phyloP scores from a whole-genome alignment of 176 grass and related monocot species.

The Bothriochloa decipiens region DNA sequence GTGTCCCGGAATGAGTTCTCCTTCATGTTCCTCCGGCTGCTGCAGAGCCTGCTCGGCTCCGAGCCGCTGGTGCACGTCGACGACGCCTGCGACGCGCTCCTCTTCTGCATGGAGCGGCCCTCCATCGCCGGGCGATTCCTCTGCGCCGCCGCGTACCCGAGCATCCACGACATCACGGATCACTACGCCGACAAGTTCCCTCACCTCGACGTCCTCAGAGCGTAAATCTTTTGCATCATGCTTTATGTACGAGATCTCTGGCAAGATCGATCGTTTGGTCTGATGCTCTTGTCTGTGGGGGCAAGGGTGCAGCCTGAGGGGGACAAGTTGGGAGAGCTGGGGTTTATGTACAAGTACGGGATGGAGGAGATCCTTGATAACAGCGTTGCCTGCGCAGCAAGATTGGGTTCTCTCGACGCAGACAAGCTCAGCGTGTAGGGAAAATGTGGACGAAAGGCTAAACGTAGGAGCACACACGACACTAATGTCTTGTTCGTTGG shows the following conservation, averaged over 20 bases:
- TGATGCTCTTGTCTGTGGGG: background rate
- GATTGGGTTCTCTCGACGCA: slow-evolving; percentile 16
- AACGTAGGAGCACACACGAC: background rate
- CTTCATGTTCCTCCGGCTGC: background rate
- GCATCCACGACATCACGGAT: slow-evolving; percentile 31
- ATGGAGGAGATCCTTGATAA: slow-evolving; percentile 45
- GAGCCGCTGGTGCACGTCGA: slow-evolving; percentile 65
- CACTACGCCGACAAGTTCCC: slow-evolving; percentile 46
- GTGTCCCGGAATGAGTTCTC: background rate
- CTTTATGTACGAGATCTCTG: background rate
- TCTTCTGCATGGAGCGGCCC: slow-evolving; percentile 56
- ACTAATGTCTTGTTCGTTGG: no score
- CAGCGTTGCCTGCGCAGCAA: slow-evolving; percentile 50
- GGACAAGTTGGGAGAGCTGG: slow-evolving; percentile 54
- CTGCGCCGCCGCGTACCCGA: slow-evolving; percentile 46
- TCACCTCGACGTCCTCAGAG: slow-evolving; percentile 46
- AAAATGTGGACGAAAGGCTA: background rate
- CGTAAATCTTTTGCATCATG: slow-evolving; percentile 19
- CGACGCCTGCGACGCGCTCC: slow-evolving; percentile 67
- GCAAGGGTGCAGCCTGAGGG: slow-evolving; percentile 30
- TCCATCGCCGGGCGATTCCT: slow-evolving; percentile 55
- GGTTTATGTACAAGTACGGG: slow-evolving; percentile 58
- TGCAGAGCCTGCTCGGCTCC: slow-evolving; percentile 52
- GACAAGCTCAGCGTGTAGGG: background rate
- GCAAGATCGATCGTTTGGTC: background rate